Percentiles rank a stretch among this genome's conserved stretches.
These are phyloP conservation scores for Apiotrichum brassicae DNA, from an alignment of 1,284 basidiomycete genomes.

Conservation along the genomic window DNA sequence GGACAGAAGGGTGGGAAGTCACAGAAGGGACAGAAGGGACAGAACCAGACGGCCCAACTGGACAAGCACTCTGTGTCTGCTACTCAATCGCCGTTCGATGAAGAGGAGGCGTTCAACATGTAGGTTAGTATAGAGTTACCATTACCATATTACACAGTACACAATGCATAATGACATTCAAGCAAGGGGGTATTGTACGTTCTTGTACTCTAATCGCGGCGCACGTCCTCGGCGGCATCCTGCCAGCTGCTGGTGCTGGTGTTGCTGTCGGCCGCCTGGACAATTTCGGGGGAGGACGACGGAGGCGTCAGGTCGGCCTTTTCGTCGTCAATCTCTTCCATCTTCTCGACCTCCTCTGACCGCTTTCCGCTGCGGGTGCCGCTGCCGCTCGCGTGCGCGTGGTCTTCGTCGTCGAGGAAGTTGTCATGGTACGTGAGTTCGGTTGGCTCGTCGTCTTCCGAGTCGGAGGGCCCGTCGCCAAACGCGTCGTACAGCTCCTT, in stretches of 20 bases:
- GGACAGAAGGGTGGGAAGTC: no score
- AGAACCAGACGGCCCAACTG: no score
- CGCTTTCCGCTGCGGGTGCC: slow-evolving; percentile 12
- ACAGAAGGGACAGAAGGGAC: no score
- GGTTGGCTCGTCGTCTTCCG: slow-evolving; percentile 33
- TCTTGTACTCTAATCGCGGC: slow-evolving; percentile 3
- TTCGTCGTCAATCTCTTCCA: not conserved
- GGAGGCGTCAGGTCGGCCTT: not conserved
- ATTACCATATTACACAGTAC: not conserved
- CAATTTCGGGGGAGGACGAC: slow-evolving; percentile 1
- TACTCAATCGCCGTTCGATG: no score
- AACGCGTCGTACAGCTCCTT: slow-evolving; percentile 90
- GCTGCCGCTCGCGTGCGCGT: slow-evolving; percentile 16
- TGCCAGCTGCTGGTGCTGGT: slow-evolving; percentile 33
- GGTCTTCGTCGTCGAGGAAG: slow-evolving; percentile 45
- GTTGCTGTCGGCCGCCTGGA: slow-evolving; percentile 14
- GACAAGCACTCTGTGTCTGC: no score
- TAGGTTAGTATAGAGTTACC: not conserved
- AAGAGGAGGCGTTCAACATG: not conserved
- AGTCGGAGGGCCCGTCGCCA: slow-evolving; percentile 55
- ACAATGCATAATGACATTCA: not conserved
- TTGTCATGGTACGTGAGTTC: slow-evolving; percentile 45
- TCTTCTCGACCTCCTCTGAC: slow-evolving; percentile 16
- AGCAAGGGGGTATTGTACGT: not conserved
- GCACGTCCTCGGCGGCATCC: slow-evolving; percentile 39